Base-by-base conservation (phyloP, 345 rosid species). In the Melaleuca quinquenervia region DNA sequence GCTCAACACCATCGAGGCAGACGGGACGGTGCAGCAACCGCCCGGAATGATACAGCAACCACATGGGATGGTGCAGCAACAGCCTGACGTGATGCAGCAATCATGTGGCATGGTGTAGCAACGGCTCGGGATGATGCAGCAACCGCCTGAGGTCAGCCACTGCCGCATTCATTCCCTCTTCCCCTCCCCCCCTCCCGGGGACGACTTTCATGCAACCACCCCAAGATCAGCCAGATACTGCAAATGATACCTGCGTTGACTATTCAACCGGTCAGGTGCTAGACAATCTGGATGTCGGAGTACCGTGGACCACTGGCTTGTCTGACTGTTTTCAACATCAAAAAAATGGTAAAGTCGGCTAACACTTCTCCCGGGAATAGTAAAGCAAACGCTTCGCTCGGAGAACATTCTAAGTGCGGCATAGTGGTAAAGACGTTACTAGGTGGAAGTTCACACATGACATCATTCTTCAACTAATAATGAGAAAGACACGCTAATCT, bases 221-320 rank as follows among this genome's bases (percentile, higher is more conserved):
- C 53, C 86, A 85, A 51, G 70, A 18, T 29, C 83, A 75, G 36
- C 32, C 82, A 7, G 11, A 75, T 49, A n/a, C n/a, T 24, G 76
- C 58, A 20, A 22, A 45, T 45, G 58, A 50, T 32, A 22, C 6
- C 52, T 45, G n/a, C n/a, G 58, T 50, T 48, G 80, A 64, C 14
- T 8, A 32, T 48, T 48, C 86, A 6, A 27, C 22, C 13, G 75
- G 44, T n/a, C 86, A 64, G 82, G 70, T 16, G 74, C 84, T 18
- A 9, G 87, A 86, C 83, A 85, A 86, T 56, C 64, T 86, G 53
- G 80, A 78, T 29, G 56, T 88, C 83, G 92, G 92, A 45, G 85
- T 21, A 82, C 90, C 93, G 36, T 93, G 93, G 93, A 82, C 87
- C 5, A 89, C 90, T 15, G 88, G 90, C 64, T 89, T 93, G 89